phyloP scores from a whole-genome alignment of 495 filamentous ascomycete species.

The Trichoderma parareesei region DNA sequence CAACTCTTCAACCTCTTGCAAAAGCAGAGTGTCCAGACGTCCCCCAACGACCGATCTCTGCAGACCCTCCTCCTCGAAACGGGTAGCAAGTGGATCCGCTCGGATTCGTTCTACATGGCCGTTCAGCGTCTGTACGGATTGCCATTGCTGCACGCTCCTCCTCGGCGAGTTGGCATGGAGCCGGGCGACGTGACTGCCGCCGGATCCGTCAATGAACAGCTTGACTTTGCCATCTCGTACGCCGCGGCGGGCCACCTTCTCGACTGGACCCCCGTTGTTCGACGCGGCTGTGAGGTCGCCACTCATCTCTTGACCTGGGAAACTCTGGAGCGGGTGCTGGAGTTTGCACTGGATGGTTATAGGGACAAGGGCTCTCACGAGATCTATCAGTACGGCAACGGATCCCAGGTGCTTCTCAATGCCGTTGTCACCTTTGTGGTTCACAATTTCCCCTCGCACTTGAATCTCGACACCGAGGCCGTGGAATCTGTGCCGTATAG shows the following conservation, averaged over 20 bases:
- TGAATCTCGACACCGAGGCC: conserved; percentile 38
- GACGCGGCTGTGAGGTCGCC: conserved; percentile 39
- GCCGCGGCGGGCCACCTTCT: conserved; percentile 45
- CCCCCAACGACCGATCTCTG: conserved; percentile 17
- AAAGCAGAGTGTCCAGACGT: conserved; percentile 14
- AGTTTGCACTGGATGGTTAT: conserved; percentile 22
- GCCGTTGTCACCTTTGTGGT: conserved; percentile 36
- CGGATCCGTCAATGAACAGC: conserved; percentile 28
- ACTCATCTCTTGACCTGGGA: conserved; percentile 41
- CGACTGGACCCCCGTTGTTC: conserved; percentile 32
- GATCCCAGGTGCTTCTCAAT: conserved; percentile 26
- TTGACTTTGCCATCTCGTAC: conserved; percentile 44
- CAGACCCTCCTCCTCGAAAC: conserved; percentile 35
- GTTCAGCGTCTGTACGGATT: conserved; percentile 43
- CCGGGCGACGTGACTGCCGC: conserved; percentile 19
- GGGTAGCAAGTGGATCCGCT: conserved; percentile 39
- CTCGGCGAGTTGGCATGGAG: conserved; percentile 17
- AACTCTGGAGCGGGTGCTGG: conserved; percentile 43
- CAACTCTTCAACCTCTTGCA: conserved; percentile 30
- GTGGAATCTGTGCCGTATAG: conserved; percentile 27
- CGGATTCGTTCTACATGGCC: conserved; percentile 39
- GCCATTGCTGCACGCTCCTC: conserved; percentile 23
- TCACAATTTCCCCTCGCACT: conserved; percentile 37
- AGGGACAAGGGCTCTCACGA: conserved; percentile 11
- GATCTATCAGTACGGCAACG: conserved; percentile 25